These are phyloP conservation scores for Achaetomiella virescens DNA, from an alignment of 495 filamentous ascomycete species.

Conservation along the genomic window DNA sequence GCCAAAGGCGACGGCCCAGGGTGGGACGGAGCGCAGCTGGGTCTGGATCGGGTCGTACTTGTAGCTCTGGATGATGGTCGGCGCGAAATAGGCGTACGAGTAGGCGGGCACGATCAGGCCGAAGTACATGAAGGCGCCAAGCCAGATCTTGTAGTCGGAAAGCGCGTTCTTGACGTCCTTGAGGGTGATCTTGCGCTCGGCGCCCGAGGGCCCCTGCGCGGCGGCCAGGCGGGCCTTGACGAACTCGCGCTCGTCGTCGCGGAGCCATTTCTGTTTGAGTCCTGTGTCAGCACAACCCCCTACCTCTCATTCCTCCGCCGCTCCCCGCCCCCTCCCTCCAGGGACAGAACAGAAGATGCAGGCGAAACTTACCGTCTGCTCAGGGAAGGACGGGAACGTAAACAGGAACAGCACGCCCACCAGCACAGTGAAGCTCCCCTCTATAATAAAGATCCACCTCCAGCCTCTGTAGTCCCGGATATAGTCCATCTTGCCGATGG, in stretches of 20 bases:
- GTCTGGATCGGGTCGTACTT: slow-evolving; percentile 63
- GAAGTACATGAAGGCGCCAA: slow-evolving; percentile 88
- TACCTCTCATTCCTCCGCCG: slow-evolving; percentile 35
- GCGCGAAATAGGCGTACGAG: slow-evolving; percentile 62
- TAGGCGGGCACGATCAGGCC: slow-evolving; percentile 86
- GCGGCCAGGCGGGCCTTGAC: slow-evolving; percentile 63
- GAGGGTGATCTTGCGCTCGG: slow-evolving; percentile 55
- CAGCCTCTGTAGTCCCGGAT: slow-evolving; percentile 69
- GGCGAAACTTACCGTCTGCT: slow-evolving; percentile 28
- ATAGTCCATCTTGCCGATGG: slow-evolving; percentile 75
- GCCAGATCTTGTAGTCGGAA: slow-evolving; percentile 62
- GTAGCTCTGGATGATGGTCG: slow-evolving; percentile 66
- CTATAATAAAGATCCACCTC: slow-evolving; percentile 76
- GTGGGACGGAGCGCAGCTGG: slow-evolving; percentile 77
- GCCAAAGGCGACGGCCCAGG: slow-evolving; percentile 71
- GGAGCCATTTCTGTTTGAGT: slow-evolving; percentile 47
- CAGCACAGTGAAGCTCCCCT: slow-evolving; percentile 67
- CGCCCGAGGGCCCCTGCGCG: slow-evolving; percentile 69
- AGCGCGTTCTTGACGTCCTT: slow-evolving; percentile 65
- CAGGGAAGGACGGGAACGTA: slow-evolving; percentile 65
- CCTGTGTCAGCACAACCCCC: neutral
- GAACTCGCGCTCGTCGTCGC: slow-evolving; percentile 67
- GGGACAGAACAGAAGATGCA: neutral
- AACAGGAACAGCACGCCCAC: slow-evolving; percentile 74
- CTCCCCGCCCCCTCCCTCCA: neutral